A percentile compares a stretch with the other conserved stretches of the same genome.
Evolutionary conservation across 108 stramenopile genomes (phyloP).

Genomic region (Fistulifera solaris): DNA sequence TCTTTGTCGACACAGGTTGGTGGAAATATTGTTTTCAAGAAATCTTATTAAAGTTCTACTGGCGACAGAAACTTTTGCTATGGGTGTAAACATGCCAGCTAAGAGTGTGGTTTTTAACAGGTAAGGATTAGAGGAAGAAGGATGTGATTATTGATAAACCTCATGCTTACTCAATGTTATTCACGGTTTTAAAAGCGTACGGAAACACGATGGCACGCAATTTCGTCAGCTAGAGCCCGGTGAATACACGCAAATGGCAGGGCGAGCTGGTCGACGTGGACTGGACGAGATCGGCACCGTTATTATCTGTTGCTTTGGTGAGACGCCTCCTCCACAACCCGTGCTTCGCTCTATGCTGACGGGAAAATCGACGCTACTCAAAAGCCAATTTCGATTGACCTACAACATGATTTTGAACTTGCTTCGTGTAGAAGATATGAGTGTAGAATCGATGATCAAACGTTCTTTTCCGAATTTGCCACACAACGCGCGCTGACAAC

Average conservation of each 20-base stretch:
- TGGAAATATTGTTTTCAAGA: conserved; percentile 92
- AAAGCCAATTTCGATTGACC: conserved; percentile 90
- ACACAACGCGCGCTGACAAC: conserved; percentile 89
- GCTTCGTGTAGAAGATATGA: conserved; percentile 90
- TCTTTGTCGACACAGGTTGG: conserved; percentile 31
- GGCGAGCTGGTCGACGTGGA: conserved; percentile 94
- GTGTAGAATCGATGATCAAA: conserved; percentile 96
- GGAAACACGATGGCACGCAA: conserved; percentile 93
- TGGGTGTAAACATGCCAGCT: conserved; percentile 99
- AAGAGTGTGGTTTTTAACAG: conserved; percentile 87
- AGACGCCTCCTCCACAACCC: conserved; percentile 54
- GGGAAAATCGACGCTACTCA: conserved; percentile 77
- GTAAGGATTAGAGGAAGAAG: too few species aligned
- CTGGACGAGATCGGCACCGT: conserved; percentile 89
- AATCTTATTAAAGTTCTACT: conserved; percentile 93
- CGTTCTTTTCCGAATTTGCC: conserved; percentile 86
- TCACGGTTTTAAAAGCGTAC: conserved; percentile 24
- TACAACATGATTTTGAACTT: conserved; percentile 98
- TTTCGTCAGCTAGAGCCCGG: conserved; percentile 76
- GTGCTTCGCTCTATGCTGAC: conserved; percentile 84
- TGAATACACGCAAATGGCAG: conserved; percentile 97
- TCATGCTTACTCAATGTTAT: too few species aligned
- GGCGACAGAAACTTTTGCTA: conserved; percentile 98
- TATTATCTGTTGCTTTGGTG: conserved; percentile 58
- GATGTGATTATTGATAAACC: too few species aligned